These are phyloP conservation scores for Krasilnikovozyma curviuscula DNA, from an alignment of 768 basidiomycete genomes.

Conservation along the genomic window DNA sequence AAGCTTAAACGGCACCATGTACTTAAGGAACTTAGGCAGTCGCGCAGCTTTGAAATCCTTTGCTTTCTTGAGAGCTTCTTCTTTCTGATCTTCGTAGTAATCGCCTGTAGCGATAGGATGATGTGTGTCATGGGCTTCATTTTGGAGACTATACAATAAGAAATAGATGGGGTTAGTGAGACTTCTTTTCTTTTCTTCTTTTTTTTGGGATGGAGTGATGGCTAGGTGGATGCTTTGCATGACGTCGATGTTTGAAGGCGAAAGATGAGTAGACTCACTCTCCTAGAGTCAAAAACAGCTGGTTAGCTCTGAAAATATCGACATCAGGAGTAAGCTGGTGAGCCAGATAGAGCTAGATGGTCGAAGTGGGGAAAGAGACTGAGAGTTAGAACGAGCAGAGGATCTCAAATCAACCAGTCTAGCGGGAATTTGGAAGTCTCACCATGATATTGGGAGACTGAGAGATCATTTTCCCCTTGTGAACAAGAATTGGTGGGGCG, in stretches of 20 bases:
- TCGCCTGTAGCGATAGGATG: conserved; percentile 26
- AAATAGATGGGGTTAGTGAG: too few species aligned
- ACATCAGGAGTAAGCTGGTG: conserved; percentile 26
- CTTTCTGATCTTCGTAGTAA: conserved; percentile 33
- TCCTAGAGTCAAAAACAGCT: conserved; percentile 27
- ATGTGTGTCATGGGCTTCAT: conserved; percentile 3
- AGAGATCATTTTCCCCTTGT: conserved; percentile 21
- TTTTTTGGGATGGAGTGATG: too few species aligned
- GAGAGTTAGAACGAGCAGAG: too few species aligned
- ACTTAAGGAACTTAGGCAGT: conserved; percentile 32
- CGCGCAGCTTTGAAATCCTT: conserved; percentile 26
- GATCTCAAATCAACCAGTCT: too few species aligned
- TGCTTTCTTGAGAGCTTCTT: conserved; percentile 24
- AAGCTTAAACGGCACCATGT: too few species aligned
- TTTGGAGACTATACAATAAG: not conserved
- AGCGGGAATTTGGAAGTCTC: too few species aligned
- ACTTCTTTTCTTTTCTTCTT: too few species aligned
- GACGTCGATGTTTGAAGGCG: too few species aligned
- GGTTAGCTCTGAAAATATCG: conserved; percentile 23
- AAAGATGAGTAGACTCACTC: conserved; percentile 1
- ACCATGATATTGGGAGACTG: conserved; percentile 30
- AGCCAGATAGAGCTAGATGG: conserved; percentile 24
- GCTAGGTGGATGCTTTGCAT: too few species aligned
- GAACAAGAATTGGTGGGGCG: conserved; percentile 30
- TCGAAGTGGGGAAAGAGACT: too few species aligned